Evolutionary conservation across 1,284 basidiomycete genomes (phyloP), one percentile per base, ranked within the genome.

Genomic region (Porogramme epimiltina): DNA sequence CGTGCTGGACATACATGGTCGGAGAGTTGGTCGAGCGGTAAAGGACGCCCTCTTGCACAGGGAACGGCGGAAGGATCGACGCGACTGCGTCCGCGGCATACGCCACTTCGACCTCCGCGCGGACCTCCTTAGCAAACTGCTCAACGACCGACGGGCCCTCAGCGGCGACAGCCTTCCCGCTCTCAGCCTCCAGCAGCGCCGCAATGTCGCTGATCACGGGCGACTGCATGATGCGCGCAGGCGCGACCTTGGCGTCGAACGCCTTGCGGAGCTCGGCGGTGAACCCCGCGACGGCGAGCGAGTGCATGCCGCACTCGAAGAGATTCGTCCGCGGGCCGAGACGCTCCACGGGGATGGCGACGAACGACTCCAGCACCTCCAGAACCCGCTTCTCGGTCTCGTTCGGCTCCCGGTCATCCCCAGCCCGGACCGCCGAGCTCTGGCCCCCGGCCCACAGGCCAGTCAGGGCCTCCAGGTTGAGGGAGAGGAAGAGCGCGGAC

Each of bases 11-110:
- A 58, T 77, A 80, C 49, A 77, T 68, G 2, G 69, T 66, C 31
- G 67, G 65, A 18, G 67, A 56, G 20, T 70, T 69, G 22, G 68
- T 66, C 9, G 77, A 77, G 36, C 74, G 70, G 51, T 73, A 74
- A 36, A 80, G 62, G 15, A 80, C 72, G 33, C 78, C 78, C 61
- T 78, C 77, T 53, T 80, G 78, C 16, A 79, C 67, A 16, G 77
- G 69, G 47, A 80, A 77, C 15, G 79, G 67, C 16, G 79, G 77
- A 28, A 78, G 62, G 37, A 80, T 58, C 6, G 55, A 58, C 34
- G 70, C 71, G 6, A 80, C 58, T 13, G 60, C 52, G 16, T 52
- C 42, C 5, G 45, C 31, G 2, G 61, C 49, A 47, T 71, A 67
- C n/a, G 47, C 58, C 11, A 62, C 61, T 33, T 62, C 48, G 0